Evolutionary conservation across 495 filamentous ascomycete genomes (phyloP).

Genomic region (Aspergillus ellipticus): DNA sequence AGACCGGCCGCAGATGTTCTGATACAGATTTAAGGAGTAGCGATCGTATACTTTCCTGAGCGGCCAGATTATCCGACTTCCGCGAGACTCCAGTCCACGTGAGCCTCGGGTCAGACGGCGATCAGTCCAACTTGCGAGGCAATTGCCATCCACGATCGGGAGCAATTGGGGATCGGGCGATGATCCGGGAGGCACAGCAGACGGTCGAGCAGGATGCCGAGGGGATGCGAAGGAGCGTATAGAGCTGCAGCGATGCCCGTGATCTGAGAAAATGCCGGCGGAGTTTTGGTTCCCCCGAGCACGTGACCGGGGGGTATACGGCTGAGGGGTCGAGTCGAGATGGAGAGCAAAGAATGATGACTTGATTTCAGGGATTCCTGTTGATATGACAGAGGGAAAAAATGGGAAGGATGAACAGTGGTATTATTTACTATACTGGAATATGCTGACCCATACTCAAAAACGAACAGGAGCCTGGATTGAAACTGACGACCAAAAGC

Average conservation of each 20-base stretch:
- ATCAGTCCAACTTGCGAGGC: background rate
- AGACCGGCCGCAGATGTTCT: background rate
- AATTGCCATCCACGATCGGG: background rate
- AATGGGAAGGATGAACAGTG: no score
- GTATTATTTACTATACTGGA: no score
- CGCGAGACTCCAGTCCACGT: background rate
- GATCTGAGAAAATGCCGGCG: background rate
- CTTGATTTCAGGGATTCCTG: no score
- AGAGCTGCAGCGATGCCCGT: background rate
- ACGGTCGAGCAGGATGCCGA: background rate
- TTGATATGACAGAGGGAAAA: no score
- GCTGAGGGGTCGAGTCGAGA: background rate
- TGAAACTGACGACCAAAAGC: no score
- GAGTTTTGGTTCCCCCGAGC: background rate
- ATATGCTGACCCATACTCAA: no score
- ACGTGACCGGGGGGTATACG: background rate
- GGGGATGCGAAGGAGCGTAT: background rate
- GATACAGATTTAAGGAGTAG: background rate
- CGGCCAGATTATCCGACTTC: conserved; percentile 6
- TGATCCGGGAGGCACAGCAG: background rate
- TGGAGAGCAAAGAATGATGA: background rate
- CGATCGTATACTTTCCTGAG: background rate
- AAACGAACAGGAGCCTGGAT: no score
- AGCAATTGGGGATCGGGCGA: background rate
- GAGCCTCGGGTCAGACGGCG: background rate